Base-by-base conservation (phyloP, 2,329 filamentous ascomycete genomes). In the Triangularia verruculosa region DNA sequence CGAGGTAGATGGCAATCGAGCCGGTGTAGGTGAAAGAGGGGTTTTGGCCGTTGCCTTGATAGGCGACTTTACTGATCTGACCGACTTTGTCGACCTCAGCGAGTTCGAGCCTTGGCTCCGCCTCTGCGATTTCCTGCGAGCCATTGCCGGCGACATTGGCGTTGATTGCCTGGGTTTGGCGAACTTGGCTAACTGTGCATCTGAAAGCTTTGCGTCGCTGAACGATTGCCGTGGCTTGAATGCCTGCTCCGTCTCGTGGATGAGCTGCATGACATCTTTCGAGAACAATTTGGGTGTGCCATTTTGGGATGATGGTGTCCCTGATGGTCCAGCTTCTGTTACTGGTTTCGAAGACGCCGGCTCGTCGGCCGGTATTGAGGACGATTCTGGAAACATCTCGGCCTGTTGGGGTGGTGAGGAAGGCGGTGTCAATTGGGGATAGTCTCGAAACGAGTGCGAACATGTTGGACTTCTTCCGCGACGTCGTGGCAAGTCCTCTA, bases 181-280 rank as follows among this genome's bases (percentile, higher is more conserved):
- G 17, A 64, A 65, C 61, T 63, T 66, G 52, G 57, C 62, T 27
- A 68, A 62, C 56, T 61, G 58, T n/a, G 63, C 58, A 24, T 67
- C 61, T 2, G 67, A 59, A 20, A 72, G 64, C 62, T 73, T 73
- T 17, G 76, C 75, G 59, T 81, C 75, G 34, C 73, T 74, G 43
- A 83, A 71, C 17, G 77, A 77, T 58, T 71, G 74, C 2, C 76
- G 78, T 24, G 81, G 77, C 70, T 78, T 76, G 72, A 84, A 84
- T 27, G 82, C 80, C 62, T 80, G 76, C 64, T 85, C 81, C 3
- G 81, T 79, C 68, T 84, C 78, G 65, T 75, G 74, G 55, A 83
- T 80, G 65, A 85, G 75, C 65, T 79, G 74, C 59, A 80, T 76
- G 2, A 82, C 73, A 62, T 77, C 77, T 43, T 78, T 73, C 12